Evolutionary conservation across 2,329 filamentous ascomycete genomes (phyloP).

Genomic region (Aspergillus brunneoviolaceus): DNA sequence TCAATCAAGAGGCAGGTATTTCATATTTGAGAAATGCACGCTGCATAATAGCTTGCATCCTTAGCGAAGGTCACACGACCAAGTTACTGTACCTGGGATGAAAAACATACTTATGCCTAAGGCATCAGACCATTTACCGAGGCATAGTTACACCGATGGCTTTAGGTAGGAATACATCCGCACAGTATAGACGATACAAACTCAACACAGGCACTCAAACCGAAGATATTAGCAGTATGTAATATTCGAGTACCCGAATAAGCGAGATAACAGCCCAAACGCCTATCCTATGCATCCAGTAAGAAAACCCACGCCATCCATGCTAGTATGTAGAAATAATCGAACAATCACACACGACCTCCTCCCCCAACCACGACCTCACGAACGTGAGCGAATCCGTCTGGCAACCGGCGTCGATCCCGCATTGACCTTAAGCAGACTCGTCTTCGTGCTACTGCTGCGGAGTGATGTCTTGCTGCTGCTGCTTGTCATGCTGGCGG

Average conservation of each 20-base stretch:
- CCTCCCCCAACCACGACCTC: slow-evolving; percentile 6
- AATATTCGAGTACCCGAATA: neutral
- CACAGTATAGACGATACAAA: no score
- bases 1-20: no score
- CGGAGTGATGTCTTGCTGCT: slow-evolving; percentile 17
- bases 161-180: no score
- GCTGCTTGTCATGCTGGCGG: slow-evolving; percentile 20
- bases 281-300: neutral
- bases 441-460: slow-evolving; percentile 27
- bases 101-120: no score
- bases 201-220: no score
- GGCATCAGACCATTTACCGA: no score
- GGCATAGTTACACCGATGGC: no score
- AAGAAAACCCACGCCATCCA: neutral
- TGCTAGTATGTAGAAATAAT: neutral
- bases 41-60: no score
- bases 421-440: slow-evolving; percentile 32
- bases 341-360: neutral
- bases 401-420: slow-evolving; percentile 38
- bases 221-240: neutral
- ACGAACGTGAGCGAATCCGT: slow-evolving; percentile 32
- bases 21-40: no score
- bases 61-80: no score
- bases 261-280: neutral
- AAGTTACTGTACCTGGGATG: no score